phyloP scores from a whole-genome alignment of 345 rosid species.

The Eucalyptus caleyi region DNA sequence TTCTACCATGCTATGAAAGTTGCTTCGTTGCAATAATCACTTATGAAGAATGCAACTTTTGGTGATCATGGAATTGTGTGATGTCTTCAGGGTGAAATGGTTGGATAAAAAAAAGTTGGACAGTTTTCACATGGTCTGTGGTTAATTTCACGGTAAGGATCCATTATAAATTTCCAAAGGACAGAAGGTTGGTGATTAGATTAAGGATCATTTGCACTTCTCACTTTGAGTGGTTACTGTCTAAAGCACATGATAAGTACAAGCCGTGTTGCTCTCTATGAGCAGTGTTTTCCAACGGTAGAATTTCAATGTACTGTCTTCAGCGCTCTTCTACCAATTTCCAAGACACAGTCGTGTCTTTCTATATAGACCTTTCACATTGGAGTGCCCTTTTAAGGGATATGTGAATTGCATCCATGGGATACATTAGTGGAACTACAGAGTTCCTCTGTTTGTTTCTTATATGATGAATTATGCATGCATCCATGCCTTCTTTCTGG shows the following conservation, averaged over 20 bases:
- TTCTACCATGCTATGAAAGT: background rate
- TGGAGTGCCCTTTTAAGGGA: background rate
- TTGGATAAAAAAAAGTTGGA: background rate
- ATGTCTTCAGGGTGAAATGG: background rate
- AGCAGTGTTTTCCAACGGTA: background rate
- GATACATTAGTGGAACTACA: no score
- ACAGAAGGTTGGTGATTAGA: background rate
- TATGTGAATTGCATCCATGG: background rate
- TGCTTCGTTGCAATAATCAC: background rate
- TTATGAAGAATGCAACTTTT: background rate
- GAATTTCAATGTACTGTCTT: background rate
- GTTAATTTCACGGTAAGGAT: background rate
- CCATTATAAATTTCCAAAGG: background rate
- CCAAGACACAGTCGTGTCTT: background rate
- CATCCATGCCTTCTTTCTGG: no score
- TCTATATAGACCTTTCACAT: background rate
- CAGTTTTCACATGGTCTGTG: no score
- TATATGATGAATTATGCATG: no score
- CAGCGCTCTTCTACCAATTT: background rate
- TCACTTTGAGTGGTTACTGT: background rate
- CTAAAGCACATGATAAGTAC: background rate
- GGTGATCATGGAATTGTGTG: background rate
- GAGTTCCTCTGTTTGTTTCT: no score
- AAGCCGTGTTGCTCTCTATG: background rate
- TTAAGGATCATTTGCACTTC: background rate